These are phyloP conservation scores for Lodderomyces metapsilosis DNA, from an alignment of 1,139 yeast genomes.

Conservation along the genomic window DNA sequence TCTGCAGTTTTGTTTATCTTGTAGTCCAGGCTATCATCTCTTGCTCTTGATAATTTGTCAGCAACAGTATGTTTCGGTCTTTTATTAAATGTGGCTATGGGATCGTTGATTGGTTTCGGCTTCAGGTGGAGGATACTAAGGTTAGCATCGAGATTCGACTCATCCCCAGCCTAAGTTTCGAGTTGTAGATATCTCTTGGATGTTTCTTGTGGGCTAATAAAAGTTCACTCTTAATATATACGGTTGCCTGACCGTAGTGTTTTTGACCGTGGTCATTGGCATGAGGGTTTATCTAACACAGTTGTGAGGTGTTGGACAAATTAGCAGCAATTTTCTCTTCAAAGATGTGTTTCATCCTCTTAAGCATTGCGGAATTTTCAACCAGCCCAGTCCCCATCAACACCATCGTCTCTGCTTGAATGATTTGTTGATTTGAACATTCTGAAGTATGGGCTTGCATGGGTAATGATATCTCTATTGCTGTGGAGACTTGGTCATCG, in stretches of 20 bases:
- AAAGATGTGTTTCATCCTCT: constrained; percentile 29
- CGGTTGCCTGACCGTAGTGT: constrained; percentile 13
- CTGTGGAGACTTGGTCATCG: not conserved
- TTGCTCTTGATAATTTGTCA: constrained; percentile 54
- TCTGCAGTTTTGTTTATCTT: constrained; percentile 37
- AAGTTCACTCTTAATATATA: constrained; percentile 29
- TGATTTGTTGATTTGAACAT: not conserved
- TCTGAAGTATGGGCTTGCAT: not conserved
- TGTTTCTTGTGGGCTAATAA: constrained; percentile 40
- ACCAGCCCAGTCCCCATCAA: not conserved
- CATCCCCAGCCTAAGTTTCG: constrained; percentile 68
- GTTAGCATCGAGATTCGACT: constrained; percentile 48
- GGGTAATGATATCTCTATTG: not conserved
- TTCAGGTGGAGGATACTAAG: constrained; percentile 58
- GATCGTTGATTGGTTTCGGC: constrained; percentile 44
- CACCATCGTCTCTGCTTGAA: not conserved
- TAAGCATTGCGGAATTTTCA: constrained; percentile 20
- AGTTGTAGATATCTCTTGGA: constrained; percentile 43
- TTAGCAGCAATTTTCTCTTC: constrained; percentile 23
- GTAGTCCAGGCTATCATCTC: constrained; percentile 68
- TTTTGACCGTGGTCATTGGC: too few relatives aligned
- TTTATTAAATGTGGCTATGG: too few relatives aligned
- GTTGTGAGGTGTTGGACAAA: constrained; percentile 12
- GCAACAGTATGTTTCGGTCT: too few relatives aligned
- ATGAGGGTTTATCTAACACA: constrained; percentile 17